Conservation (phyloP, 2,329 filamentous ascomycete species). For the Trichophyton mentagrophytes region DNA sequence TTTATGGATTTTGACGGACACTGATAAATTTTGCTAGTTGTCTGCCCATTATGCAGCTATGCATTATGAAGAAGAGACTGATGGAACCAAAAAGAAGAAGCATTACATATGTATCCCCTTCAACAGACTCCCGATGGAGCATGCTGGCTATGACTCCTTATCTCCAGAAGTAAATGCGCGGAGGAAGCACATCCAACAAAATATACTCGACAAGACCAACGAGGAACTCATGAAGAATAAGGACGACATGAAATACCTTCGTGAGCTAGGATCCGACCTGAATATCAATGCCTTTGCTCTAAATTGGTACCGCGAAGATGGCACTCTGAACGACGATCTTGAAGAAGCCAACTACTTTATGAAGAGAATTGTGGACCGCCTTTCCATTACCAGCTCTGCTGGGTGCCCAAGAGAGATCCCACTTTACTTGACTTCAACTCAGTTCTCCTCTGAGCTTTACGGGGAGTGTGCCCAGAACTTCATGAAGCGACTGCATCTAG, state of each 20-base stretch:
- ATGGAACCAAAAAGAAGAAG: neutral
- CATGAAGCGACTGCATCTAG: too few relatives aligned
- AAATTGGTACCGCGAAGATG: constrained; percentile 27
- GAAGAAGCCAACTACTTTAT: constrained; percentile 41
- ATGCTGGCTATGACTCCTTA: neutral
- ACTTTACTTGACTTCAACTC: too few relatives aligned
- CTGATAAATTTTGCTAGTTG: neutral
- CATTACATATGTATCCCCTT: neutral
- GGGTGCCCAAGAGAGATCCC: neutral
- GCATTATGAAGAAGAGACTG: neutral
- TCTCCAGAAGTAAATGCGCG: neutral
- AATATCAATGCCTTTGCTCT: too few relatives aligned
- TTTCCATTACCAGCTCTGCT: constrained; percentile 24
- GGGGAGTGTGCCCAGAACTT: too few relatives aligned
- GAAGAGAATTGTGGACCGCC: constrained; percentile 30
- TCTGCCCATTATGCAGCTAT: neutral
- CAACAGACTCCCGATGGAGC: neutral
- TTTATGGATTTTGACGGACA: too few relatives aligned
- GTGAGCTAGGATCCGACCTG: neutral
- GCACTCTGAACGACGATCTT: constrained; percentile 35
- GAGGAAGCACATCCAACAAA: neutral
- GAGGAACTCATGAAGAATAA: neutral
- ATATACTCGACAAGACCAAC: neutral
- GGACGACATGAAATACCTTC: neutral
- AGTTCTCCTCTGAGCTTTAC: too few relatives aligned